A percentile compares a stretch with the other conserved stretches of the same genome.
These are phyloP conservation scores for Blastomyces parvus DNA, from an alignment of 2,329 filamentous ascomycete genomes.

Conservation along the genomic window DNA sequence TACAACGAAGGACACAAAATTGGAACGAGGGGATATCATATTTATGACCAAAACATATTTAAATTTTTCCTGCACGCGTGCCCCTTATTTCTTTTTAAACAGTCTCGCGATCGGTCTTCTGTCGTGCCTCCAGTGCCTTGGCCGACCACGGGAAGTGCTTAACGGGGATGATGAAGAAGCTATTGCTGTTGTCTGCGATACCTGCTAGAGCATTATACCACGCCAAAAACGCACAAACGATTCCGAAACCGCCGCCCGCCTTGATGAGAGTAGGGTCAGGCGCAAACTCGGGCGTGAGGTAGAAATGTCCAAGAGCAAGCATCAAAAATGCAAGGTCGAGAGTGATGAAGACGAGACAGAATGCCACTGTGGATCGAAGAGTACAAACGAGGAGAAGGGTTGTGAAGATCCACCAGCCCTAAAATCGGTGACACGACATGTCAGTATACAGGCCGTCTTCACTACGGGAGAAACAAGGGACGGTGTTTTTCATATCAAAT, in stretches of 20 bases:
- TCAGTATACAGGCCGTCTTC: background rate
- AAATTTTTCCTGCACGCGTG: background rate
- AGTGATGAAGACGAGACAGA: slow-evolving; percentile 67
- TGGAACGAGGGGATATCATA: slow-evolving; percentile 1
- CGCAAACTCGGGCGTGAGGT: slow-evolving; percentile 36
- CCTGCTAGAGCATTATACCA: slow-evolving; percentile 84
- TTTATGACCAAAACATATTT: slow-evolving; percentile 3
- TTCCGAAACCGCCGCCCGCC: slow-evolving; percentile 69
- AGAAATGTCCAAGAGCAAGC: slow-evolving; percentile 56
- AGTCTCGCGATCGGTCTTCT: slow-evolving; percentile 41
- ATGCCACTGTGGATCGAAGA: slow-evolving; percentile 65
- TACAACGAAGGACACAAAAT: slow-evolving; percentile 1
- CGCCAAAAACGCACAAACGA: slow-evolving; percentile 68
- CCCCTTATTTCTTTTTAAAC: slow-evolving; percentile 22
- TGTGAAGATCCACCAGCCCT: slow-evolving; percentile 79
- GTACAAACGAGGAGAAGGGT: slow-evolving; percentile 64
- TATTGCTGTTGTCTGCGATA: slow-evolving; percentile 60
- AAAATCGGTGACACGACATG: slow-evolving; percentile 12
- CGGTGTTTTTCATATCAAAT: background rate
- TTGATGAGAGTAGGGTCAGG: slow-evolving; percentile 49
- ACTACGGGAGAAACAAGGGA: background rate
- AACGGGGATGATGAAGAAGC: slow-evolving; percentile 89
- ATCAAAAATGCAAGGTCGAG: slow-evolving; percentile 68
- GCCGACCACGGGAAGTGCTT: slow-evolving; percentile 93
- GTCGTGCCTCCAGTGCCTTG: slow-evolving; percentile 55